Conservation (phyloP, 768 basidiomycete genomes). For the Tylopilus cervinicoccineus region DNA sequence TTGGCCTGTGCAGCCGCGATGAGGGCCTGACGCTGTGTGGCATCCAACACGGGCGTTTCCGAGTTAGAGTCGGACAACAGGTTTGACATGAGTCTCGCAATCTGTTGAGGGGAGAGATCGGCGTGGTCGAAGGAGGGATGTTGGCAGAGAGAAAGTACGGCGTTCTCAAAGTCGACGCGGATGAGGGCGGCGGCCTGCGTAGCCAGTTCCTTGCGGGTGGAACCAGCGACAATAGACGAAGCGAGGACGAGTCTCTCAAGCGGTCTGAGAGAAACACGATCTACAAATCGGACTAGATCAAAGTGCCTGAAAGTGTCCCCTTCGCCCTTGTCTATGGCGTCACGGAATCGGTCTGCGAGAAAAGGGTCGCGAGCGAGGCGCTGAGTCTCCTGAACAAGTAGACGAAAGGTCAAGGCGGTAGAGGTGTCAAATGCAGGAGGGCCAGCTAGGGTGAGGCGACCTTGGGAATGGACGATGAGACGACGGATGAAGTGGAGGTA, state of each 20-base stretch:
- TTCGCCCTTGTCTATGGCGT: conserved; percentile 85
- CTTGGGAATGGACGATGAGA: conserved; percentile 84
- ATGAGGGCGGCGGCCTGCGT: conserved; percentile 62
- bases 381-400: conserved; percentile 84
- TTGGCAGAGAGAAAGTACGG: conserved; percentile 69
- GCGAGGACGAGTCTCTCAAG: conserved; percentile 77
- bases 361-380: conserved; percentile 88
- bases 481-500: conserved; percentile 97
- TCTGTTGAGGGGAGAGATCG: conserved; percentile 68
- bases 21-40: conserved; percentile 68
- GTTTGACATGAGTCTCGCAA: conserved; percentile 77
- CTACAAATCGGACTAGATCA: conserved; percentile 77
- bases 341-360: conserved; percentile 86
- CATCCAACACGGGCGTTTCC: conserved; percentile 70
- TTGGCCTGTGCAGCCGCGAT: conserved; percentile 74
- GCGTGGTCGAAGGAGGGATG: conserved; percentile 80
- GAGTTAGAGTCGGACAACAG: conserved; percentile 66
- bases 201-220: conserved; percentile 55
- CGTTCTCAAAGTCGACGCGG: conserved; percentile 76
- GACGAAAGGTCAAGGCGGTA: conserved; percentile 73
- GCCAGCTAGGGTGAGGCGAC: conserved; percentile 56
- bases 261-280: conserved; percentile 75
- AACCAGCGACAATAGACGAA: conserved; percentile 65
- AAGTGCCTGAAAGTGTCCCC: conserved; percentile 81
- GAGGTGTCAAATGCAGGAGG: conserved; percentile 73